Evolutionary conservation across 78 protist species (phyloP), one percentile per base, ranked within the genome.

Genomic region (Dictyostelium intermedium): DNA sequence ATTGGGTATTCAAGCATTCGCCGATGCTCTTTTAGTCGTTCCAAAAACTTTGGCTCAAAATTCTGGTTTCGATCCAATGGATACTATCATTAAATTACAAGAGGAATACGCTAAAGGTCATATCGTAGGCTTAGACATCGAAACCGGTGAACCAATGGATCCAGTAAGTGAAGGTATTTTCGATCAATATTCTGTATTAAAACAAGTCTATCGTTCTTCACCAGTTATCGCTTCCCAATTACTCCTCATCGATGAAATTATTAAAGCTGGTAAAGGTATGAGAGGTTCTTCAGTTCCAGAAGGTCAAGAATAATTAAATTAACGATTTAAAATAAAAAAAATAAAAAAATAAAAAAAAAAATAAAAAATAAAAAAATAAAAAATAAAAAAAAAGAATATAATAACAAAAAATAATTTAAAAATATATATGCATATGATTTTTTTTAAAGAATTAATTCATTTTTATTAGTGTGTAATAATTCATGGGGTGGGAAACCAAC

Each of bases 41-140:
- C 99, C 99, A 37, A 99, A 98, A 98, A 91, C 89, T n/a, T 97
- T 99, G 11, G 99, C 99, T 14, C 81, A 72, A 92, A 99, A 99
- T 92, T 91, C 98, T 8, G 99, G 99, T 32, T 92, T 78, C 73
- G 99, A 99, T 83, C 77, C 98, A 9, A 97, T 95, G 93, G 99
- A 98, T 35, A 18, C 98, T 10, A 27, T 99, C 53, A 91, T 99
- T 77, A 86, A 83, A 45, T 79, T 98, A 3, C 98, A 91, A 84
- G 98, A 97, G 61, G 98, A 84, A 85, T 70, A 87, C 16, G 92
- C 81, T 23, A 85, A 89, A 35, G 99, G 97, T 14, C 83, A 87
- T 81, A 53, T 69, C 11, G 97, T 92, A 1, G 99, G 99, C 25
- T 34, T 99, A 3, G 99, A 99, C 85, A 14, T 99, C 4, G 45